These are phyloP conservation scores for Ustilago nuda DNA, from an alignment of 1,284 basidiomycete genomes.

Conservation along the genomic window DNA sequence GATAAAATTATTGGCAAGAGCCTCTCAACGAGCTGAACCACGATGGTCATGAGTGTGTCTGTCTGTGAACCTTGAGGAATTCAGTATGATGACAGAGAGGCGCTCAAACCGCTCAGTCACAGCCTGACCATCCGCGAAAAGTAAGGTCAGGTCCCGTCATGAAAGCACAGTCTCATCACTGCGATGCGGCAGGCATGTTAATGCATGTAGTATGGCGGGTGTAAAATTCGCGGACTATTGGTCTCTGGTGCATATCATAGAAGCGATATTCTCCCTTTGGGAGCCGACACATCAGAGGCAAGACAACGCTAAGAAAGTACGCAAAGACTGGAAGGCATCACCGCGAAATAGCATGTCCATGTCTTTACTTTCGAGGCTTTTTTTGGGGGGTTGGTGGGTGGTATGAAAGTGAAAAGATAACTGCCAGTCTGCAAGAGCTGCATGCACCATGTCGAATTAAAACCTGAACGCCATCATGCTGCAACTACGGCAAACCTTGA, in stretches of 20 bases:
- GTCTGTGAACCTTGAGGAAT: background rate
- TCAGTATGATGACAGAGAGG: background rate
- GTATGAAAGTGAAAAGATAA: slow-evolving; percentile 3
- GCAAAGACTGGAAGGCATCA: slow-evolving; percentile 9
- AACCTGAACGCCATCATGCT: background rate
- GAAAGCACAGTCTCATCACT: background rate
- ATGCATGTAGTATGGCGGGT: slow-evolving; percentile 5
- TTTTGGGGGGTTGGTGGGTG: slow-evolving; percentile 11
- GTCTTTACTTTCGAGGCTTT: slow-evolving; percentile 47
- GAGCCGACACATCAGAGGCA: slow-evolving; percentile 61
- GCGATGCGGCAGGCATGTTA: background rate
- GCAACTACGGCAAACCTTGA: background rate
- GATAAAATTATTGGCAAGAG: background rate
- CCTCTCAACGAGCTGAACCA: background rate
- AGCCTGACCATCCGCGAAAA: background rate
- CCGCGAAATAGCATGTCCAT: slow-evolving; percentile 9
- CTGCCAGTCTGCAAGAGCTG: background rate
- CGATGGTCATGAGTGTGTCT: background rate
- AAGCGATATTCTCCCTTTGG: slow-evolving; percentile 47
- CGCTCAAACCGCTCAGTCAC: background rate
- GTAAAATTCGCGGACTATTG: slow-evolving; percentile 56
- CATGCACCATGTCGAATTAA: background rate
- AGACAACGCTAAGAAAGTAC: slow-evolving; percentile 55
- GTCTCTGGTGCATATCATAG: slow-evolving; percentile 59
- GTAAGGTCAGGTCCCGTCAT: too few relatives aligned